phyloP scores from a whole-genome alignment of 306 rosid species.

The Leucaena leucocephala region DNA sequence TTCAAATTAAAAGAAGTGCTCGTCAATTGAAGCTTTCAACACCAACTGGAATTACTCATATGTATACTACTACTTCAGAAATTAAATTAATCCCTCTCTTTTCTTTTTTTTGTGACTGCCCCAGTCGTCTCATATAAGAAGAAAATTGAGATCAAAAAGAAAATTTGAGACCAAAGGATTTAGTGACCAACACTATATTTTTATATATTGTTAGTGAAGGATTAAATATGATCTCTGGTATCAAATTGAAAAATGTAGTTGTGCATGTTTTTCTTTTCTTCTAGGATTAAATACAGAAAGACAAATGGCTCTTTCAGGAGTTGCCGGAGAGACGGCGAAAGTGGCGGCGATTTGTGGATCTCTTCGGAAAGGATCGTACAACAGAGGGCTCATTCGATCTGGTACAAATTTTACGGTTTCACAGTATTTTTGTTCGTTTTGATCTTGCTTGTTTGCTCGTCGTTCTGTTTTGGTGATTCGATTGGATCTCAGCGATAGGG shows the following conservation, averaged over 20 bases:
- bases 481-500: slow-evolving; percentile 51
- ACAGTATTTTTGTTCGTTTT: no score
- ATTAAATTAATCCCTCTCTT: no score
- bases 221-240: no score
- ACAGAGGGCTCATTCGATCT: slow-evolving; percentile 56
- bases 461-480: neutral
- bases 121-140: no score
- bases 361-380: slow-evolving; percentile 56
- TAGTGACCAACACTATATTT: no score
- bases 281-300: neutral
- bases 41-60: no score
- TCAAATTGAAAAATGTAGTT: neutral
- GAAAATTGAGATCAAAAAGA: no score
- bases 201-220: no score
- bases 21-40: no score
- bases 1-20: no score
- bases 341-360: slow-evolving; percentile 60
- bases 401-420: slow-evolving; percentile 31
- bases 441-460: neutral
- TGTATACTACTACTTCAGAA: neutral
- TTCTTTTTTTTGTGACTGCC: no score
- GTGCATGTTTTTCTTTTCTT: neutral
- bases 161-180: no score
- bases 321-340: slow-evolving; percentile 23
- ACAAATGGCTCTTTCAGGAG: slow-evolving; percentile 9